phyloP scores from a whole-genome alignment of 768 basidiomycete species.

The Podaxis sp. region DNA sequence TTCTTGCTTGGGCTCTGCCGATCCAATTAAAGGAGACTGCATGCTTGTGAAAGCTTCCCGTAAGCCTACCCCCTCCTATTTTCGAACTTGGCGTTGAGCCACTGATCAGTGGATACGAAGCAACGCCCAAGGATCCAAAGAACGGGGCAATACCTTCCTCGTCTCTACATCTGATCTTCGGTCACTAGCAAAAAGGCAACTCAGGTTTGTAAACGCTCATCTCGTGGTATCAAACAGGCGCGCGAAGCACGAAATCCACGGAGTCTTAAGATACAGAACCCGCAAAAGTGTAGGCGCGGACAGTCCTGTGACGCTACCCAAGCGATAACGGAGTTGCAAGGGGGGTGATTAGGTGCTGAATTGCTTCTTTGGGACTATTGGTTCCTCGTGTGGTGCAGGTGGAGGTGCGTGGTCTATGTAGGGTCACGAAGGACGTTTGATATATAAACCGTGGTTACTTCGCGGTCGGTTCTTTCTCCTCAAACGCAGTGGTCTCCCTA shows the following conservation, averaged over 20 bases:
- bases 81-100: not conserved
- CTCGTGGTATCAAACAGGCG: not conserved
- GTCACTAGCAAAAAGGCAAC: not conserved
- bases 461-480: not conserved
- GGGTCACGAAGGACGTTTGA: not conserved
- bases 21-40: not conserved
- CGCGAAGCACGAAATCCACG: slow-evolving; percentile 10
- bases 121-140: not conserved
- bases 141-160: slow-evolving; percentile 1
- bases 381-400: not conserved
- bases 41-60: not conserved
- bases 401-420: not conserved
- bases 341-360: not conserved
- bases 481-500: not conserved
- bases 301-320: not conserved
- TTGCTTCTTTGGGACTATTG: slow-evolving; percentile 1
- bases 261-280: slow-evolving; percentile 4
- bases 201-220: not conserved
- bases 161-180: not conserved
- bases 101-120: not conserved
- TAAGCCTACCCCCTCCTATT: not conserved
- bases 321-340: not conserved
- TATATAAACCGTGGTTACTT: slow-evolving; percentile 1
- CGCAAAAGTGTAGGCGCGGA: not conserved
- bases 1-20: not conserved